phyloP scores from a whole-genome alignment of 768 basidiomycete species.

The Lactifluus piperatus region DNA sequence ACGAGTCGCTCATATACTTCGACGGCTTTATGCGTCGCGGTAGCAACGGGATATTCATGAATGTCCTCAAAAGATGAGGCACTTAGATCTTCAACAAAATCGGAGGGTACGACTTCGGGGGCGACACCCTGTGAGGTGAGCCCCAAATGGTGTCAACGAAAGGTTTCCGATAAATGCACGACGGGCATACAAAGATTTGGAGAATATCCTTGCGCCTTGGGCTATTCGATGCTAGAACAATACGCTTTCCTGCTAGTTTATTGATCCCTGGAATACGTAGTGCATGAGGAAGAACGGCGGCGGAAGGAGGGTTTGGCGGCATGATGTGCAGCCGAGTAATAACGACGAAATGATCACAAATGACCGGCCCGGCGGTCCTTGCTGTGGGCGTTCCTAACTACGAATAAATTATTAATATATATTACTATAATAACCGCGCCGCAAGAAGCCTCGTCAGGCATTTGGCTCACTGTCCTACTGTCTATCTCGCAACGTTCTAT shows the following conservation, averaged over 20 bases:
- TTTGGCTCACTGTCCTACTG: no score
- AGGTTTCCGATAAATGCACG: background rate
- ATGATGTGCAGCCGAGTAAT: background rate
- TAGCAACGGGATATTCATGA: slow-evolving; percentile 69
- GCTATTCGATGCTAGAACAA: slow-evolving; percentile 82
- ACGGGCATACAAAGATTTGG: slow-evolving; percentile 53
- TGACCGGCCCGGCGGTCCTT: background rate
- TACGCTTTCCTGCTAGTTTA: slow-evolving; percentile 65
- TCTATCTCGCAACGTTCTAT: no score
- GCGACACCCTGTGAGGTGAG: slow-evolving; percentile 45
- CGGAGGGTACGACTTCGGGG: slow-evolving; percentile 66
- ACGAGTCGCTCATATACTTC: slow-evolving; percentile 86
- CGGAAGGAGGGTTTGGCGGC: slow-evolving; percentile 3
- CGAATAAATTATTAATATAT: no score
- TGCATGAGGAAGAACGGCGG: slow-evolving; percentile 52
- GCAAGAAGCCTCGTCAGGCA: no score
- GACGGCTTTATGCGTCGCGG: slow-evolving; percentile 69
- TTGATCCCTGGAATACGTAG: slow-evolving; percentile 51
- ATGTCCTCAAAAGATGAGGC: slow-evolving; percentile 58
- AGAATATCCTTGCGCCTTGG: slow-evolving; percentile 82
- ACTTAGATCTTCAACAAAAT: slow-evolving; percentile 72
- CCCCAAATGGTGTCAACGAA: background rate
- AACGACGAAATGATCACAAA: background rate
- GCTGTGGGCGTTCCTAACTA: no score
- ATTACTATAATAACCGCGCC: no score